phyloP scores from a whole-genome alignment of 805 yeast genomes.

The Gaillardinia entomophila region DNA sequence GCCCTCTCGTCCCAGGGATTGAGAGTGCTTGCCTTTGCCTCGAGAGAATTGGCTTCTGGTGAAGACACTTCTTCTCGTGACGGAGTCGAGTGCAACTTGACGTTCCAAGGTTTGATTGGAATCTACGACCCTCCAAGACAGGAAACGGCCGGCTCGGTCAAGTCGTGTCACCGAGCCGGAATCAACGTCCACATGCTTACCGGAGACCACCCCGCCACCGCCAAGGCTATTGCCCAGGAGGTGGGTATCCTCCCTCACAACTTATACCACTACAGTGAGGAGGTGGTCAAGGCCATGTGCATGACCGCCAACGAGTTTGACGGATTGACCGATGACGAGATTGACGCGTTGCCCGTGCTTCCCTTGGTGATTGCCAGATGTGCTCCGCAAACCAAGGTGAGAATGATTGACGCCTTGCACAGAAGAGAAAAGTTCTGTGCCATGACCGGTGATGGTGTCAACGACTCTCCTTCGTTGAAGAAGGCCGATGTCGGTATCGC shows the following conservation, averaged over 20 bases:
- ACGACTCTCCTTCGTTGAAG: conserved; percentile 21
- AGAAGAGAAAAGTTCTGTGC: conserved; percentile 48
- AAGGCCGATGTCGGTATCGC: conserved; percentile 25
- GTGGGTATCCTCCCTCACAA: conserved; percentile 35
- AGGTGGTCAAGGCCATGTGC: conserved; percentile 59
- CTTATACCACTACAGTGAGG: conserved; percentile 48
- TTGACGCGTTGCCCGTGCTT: conserved; percentile 57
- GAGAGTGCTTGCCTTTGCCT: conserved; percentile 28
- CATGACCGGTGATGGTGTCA: conserved; percentile 58
- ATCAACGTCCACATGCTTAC: conserved; percentile 31
- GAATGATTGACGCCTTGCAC: conserved; percentile 71
- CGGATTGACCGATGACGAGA: conserved; percentile 50
- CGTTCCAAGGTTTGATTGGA: conserved; percentile 25
- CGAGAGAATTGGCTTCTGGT: conserved; percentile 9
- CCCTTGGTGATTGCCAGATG: conserved; percentile 80
- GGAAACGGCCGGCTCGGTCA: conserved; percentile 22
- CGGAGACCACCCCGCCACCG: conserved; percentile 31
- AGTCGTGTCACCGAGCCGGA: conserved; percentile 27
- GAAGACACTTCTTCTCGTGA: conserved; percentile 10
- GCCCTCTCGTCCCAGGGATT: conserved; percentile 23
- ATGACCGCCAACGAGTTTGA: conserved; percentile 76
- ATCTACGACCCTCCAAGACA: conserved; percentile 33
- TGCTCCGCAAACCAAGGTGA: conserved; percentile 76
- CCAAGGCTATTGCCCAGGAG: conserved; percentile 30
- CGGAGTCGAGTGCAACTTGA: conserved; percentile 15